Conservation (phyloP, 345 rosid genomes). For the Pseudoturritis turrita region DNA sequence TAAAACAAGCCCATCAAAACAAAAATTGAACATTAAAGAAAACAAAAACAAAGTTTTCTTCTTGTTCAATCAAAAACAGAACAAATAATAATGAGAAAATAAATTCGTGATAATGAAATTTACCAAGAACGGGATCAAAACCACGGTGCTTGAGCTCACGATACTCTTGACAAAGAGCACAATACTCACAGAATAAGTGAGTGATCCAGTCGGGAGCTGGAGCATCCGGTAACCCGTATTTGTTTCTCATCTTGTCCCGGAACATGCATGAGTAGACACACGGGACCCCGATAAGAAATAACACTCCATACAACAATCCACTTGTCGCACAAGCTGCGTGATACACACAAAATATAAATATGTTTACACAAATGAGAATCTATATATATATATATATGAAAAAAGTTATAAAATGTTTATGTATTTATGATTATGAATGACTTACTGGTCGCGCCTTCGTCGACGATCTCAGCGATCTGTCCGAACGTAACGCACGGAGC, state of each 20-base stretch:
- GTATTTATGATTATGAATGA: neutral
- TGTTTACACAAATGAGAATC: neutral
- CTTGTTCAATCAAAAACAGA: neutral
- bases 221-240: slow-evolving; percentile 43
- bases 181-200: slow-evolving; percentile 42
- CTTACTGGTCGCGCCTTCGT: slow-evolving; percentile 32
- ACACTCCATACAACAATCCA: slow-evolving; percentile 36
- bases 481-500: slow-evolving; percentile 57
- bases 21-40: no score
- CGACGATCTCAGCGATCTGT: slow-evolving; percentile 44
- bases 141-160: slow-evolving; percentile 56
- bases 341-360: neutral
- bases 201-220: slow-evolving; percentile 55
- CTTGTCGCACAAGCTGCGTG: slow-evolving; percentile 39
- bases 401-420: neutral
- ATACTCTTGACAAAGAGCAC: slow-evolving; percentile 58
- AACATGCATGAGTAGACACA: slow-evolving; percentile 42
- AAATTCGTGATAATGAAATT: neutral
- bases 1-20: no score
- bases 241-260: slow-evolving; percentile 43
- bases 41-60: no score
- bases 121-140: slow-evolving; percentile 53
- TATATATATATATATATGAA: neutral
- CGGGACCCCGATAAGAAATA: slow-evolving; percentile 16
- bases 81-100: neutral